Evolutionary conservation across 1,139 yeast genomes (phyloP).

Genomic region (Sugiyamaella sp.): DNA sequence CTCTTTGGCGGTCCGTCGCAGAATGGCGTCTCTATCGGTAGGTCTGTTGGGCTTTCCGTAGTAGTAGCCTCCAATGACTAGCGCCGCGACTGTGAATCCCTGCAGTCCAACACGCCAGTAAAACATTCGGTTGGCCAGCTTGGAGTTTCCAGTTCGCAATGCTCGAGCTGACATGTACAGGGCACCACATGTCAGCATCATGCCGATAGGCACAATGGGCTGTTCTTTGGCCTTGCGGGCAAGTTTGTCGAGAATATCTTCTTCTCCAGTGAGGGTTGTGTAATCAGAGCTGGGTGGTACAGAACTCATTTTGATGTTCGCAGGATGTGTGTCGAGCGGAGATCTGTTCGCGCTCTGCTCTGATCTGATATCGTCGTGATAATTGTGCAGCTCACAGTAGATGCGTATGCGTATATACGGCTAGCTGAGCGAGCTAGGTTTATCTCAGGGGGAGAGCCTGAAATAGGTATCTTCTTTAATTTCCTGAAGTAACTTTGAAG

Average conservation of each 20-base stretch:
- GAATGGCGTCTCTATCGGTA: constrained; percentile 58
- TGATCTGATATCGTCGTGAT: too few relatives aligned
- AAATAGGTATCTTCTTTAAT: too few relatives aligned
- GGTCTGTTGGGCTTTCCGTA: constrained; percentile 63
- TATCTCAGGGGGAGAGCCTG: too few relatives aligned
- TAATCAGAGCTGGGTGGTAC: constrained; percentile 11
- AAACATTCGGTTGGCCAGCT: constrained; percentile 81
- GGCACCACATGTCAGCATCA: constrained; percentile 78
- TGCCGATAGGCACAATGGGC: constrained; percentile 68
- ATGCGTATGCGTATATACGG: too few relatives aligned
- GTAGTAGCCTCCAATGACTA: constrained; percentile 74
- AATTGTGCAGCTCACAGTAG: too few relatives aligned
- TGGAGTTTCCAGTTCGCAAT: constrained; percentile 69
- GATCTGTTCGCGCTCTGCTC: too few relatives aligned
- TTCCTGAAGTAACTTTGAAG: too few relatives aligned
- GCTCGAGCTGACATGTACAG: constrained; percentile 78
- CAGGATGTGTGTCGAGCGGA: too few relatives aligned
- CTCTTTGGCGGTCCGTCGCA: constrained; percentile 76
- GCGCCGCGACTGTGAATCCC: constrained; percentile 76
- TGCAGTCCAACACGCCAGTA: constrained; percentile 89
- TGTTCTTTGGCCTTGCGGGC: constrained; percentile 42
- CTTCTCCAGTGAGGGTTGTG: constrained; percentile 22
- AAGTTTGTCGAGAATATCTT: constrained; percentile 35
- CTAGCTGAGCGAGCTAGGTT: too few relatives aligned
- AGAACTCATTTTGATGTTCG: constrained; percentile 11